Evolutionary conservation across 2,329 filamentous ascomycete species (phyloP), one percentile per base, ranked within the genome.

Genomic region (Penicillium brevicompactum): DNA sequence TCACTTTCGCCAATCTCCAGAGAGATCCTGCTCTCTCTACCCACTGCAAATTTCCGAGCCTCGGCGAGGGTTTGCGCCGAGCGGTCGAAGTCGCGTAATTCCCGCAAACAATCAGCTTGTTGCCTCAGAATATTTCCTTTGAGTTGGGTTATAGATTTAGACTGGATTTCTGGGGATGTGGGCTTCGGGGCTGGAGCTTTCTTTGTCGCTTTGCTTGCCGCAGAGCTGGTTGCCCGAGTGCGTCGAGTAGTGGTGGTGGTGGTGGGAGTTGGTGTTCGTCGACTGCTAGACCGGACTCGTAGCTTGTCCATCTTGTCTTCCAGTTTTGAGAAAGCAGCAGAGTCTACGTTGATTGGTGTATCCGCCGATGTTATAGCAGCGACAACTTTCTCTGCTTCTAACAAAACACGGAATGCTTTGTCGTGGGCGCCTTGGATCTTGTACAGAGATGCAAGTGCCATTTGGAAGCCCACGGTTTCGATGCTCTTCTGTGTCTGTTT

Each of bases 1-100:
- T 75, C 70, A 34, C 70, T 74, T 55, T 71, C 71, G 5, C 68
- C 68, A 32, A 77, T 70, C 27, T 71, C 64, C 10, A 74, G 51
- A 4, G 89, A 82, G 44, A 88, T 85, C 51, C 85, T 85, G 18
- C 89, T 90, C 54, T 84, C 84, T 10, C 85, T 60, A 4, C 69
- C 71, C 18, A 64, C 63, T 0, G 71, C 62, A 49, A 69, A 69
- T 43, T 69, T 61, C 42, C 69, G 65, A 5, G 73, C 72, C 48
- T 71, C 66, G 16, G 66, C 58, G 3, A 92, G 76, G 16, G 84
- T 74, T 1, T 74, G 71, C 13, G 85, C 74, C 0, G 87, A 88
- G 7, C 82, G 78, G 0, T 81, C 72, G 77, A 85, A 89, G 40
- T 78, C 73, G n/a, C 74, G 74, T 31, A 73, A 68, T 8, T 73